These are phyloP conservation scores for Phoma sp. DNA, from an alignment of 2,329 filamentous ascomycete species.

Conservation along the genomic window DNA sequence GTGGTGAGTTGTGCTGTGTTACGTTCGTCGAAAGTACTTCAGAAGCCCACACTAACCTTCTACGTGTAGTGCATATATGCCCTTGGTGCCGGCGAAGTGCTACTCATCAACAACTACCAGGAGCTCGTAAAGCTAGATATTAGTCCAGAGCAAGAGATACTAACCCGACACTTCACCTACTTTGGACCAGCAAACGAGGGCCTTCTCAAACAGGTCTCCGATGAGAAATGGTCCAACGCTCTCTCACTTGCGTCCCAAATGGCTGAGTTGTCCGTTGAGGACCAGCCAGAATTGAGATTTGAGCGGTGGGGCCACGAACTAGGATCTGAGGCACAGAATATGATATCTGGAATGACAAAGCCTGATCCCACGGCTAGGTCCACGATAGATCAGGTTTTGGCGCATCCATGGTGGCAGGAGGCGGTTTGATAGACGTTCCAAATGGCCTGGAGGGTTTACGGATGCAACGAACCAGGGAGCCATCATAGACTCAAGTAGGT, in stretches of 20 bases:
- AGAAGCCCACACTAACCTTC: not conserved
- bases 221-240: not conserved
- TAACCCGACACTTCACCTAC: not conserved
- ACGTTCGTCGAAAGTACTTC: not conserved
- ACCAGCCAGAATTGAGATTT: not conserved
- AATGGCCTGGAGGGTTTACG: too few species aligned
- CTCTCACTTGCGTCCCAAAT: not conserved
- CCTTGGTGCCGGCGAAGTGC: too few species aligned
- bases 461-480: too few species aligned
- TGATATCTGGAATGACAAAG: conserved; percentile 48
- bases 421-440: too few species aligned
- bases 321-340: conserved; percentile 32
- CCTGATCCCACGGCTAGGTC: conserved; percentile 42
- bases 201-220: not conserved
- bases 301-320: conserved; percentile 36
- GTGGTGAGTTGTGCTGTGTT: conserved; percentile 39
- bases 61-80: too few species aligned
- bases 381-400: conserved; percentile 46
- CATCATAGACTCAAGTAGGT: too few species aligned
- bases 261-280: not conserved
- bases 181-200: not conserved
- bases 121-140: too few species aligned
- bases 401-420: conserved; percentile 43
- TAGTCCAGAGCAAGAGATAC: too few species aligned
- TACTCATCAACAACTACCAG: too few species aligned